Base-by-base conservation (phyloP, 495 filamentous ascomycete species). In the Hyaloscypha hepaticicola region DNA sequence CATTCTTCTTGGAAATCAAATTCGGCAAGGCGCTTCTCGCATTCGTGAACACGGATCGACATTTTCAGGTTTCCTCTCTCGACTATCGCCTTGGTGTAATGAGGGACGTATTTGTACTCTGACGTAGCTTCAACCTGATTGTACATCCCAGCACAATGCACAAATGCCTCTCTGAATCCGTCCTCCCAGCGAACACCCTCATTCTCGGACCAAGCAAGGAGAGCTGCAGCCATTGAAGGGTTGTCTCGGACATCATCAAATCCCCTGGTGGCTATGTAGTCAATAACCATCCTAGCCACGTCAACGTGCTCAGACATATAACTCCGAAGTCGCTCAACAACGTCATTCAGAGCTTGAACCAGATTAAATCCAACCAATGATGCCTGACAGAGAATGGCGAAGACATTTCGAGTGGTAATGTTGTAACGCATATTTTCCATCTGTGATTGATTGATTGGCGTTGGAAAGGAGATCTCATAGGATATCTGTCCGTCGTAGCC, bases 191-290 rank as follows among this genome's bases (percentile, higher is more conserved):
- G 81, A 4, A 89, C 82, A n/a, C 75, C 79, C 9, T 79, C 75
- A 14, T 73, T 77, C 66, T 91, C 88, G 25, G 82, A 85, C 80
- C 84, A 91, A 9, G 85, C 83, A 24, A 91, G 75, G 5, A 91
- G 71, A 5, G 84, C 81, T 2, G 87, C 81, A 1, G 88, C 88
- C 0, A 77, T 77, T 41, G 84, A 80, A 1, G 87, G 76, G 63
- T 87, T 86, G 63, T 86, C 85, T 14, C 87, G 79, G 16, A 89
- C 80, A 69, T 91, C 88, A 68, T 90, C 87, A 16, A 90, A 82
- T n/a, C 82, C 82, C 9, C 82, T 80, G 1, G 72, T 76, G 8
- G 79, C 75, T 3, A 88, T 70, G 64, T 87, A 88, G 52, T 85
- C 81, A 64, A 87, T 75, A 51, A 89, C 81, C 60, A 76, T 80